phyloP scores from a whole-genome alignment of 768 basidiomycete species.

The Epithele typhae region DNA sequence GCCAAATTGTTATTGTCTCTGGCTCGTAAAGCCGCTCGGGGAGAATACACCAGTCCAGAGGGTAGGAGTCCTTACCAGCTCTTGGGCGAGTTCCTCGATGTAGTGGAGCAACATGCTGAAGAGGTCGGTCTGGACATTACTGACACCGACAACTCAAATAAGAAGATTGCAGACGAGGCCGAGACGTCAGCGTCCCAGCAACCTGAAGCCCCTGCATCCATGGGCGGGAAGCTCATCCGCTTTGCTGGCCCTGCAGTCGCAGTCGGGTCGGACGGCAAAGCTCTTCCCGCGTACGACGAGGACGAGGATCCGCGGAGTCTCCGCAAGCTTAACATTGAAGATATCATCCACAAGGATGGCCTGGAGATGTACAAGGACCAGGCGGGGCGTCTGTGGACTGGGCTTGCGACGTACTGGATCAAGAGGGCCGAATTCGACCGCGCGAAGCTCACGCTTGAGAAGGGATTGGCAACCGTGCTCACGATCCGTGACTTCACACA shows the following conservation, averaged over 20 bases:
- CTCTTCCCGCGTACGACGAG: slow-evolving; percentile 57
- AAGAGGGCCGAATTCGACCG: slow-evolving; percentile 94
- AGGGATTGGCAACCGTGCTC: slow-evolving; percentile 76
- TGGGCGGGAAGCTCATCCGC: slow-evolving; percentile 62
- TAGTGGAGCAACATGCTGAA: slow-evolving; percentile 86
- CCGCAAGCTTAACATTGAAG: slow-evolving; percentile 79
- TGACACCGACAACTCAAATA: slow-evolving; percentile 59
- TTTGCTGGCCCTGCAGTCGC: slow-evolving; percentile 63
- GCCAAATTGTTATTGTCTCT: slow-evolving; percentile 85
- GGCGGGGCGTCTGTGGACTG: slow-evolving; percentile 93
- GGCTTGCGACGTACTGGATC: slow-evolving; percentile 97
- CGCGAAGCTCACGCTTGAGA: slow-evolving; percentile 84
- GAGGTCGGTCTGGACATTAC: slow-evolving; percentile 88
- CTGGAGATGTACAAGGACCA: slow-evolving; percentile 92
- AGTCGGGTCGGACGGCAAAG: slow-evolving; percentile 46
- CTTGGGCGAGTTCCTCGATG: slow-evolving; percentile 86
- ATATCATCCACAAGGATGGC: slow-evolving; percentile 82
- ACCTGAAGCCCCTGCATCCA: slow-evolving; percentile 38
- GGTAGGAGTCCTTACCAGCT: slow-evolving; percentile 95
- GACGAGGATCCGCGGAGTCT: slow-evolving; percentile 77
- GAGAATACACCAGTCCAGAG: slow-evolving; percentile 82
- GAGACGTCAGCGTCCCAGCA: slow-evolving; percentile 22
- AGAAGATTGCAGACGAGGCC: slow-evolving; percentile 42
- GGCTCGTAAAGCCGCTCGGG: slow-evolving; percentile 78
- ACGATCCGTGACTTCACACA: slow-evolving; percentile 97